Evolutionary conservation across 805 yeast species (phyloP), one percentile per base, ranked within the genome.

Genomic region (Candida cerambycidarum): DNA sequence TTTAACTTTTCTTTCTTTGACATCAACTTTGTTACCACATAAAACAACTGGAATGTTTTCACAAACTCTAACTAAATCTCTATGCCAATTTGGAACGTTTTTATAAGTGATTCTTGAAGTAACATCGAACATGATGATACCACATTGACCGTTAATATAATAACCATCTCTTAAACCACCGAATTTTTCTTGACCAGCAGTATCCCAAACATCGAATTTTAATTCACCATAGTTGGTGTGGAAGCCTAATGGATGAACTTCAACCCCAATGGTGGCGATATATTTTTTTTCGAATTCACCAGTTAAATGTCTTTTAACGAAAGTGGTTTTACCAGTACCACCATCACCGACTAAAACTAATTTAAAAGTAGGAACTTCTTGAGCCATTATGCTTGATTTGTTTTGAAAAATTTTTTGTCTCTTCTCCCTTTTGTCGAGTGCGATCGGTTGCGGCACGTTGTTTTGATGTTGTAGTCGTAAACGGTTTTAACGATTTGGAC

Each of bases 61-160:
- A 79, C 99, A 93, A 53, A 93, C 99, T 78, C 99, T 89, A 53
- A 93, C 97, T 67, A 93, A 81, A 75, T 93, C 99, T 78, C 99
- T 86, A 85, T 95, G 97, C 99, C 99, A 93, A 87, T 93, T 95
- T 71, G 99, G 99, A 69, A 93, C 99, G 75, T 93, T 93, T 80
- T 93, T 93, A 80, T 93, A 93, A 58, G 99, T 93, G 77, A 93
- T 92, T 80, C 99, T 90, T 41, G 98, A 89, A 51, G 99, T 93
- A 52, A 93, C 99, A 74, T 93, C 99, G 69, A 93, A 93, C 99
- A 93, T 93, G 72, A 93, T 93, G 78, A 93, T 93, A 77, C 98
- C 99, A 81, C 99, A 93, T 77, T 93, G 97, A 66, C 99, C 99
- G 71, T 93, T 92, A 71, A 93, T 93, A 77, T 93, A 93, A 79